Evolutionary conservation across 139 green algal species (phyloP), one percentile per base, ranked within the genome.

Genomic region (Tetradesmus lagerheimii): DNA sequence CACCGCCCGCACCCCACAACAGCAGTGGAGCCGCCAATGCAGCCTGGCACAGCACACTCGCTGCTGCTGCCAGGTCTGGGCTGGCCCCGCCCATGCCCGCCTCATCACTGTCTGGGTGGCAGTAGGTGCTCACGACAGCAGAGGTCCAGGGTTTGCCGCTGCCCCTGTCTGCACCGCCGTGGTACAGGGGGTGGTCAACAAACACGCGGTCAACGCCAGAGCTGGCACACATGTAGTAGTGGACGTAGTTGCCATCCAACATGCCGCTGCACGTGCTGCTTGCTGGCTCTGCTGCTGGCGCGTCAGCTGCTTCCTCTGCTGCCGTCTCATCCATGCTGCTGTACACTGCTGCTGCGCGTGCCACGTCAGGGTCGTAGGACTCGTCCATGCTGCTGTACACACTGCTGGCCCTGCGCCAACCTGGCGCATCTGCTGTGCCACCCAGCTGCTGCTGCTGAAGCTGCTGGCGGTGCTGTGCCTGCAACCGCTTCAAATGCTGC

Each of bases 31-130:
- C 96, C 29, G 93, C 95, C 35, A 98, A 75, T 0, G 97, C 95
- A 29, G 95, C 95, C 86, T 98, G 97, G 86, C 95, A 98, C 77
- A 98, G 92, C 23, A 99, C 86, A 90, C 88, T 96, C 90, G 95
- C 96, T 27, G 93, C 82, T 2, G 96, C 89, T 76, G 97, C 94
- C 25, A 97, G 67, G 67, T 95, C 57, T 39, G 87, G 41, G 12
- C 18, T 34, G 4, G 3, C 11, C 82, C 82, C 18, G 29, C 35
- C 83, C 67, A 64, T 38, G 27, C 25, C 79, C 39, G 79, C 41
- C 18, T 16, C 79, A 12, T 4, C 50, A 37, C 47, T 62, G 39
- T 27, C 77, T 14, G 77, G 53, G 29, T 90, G 53, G 29, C 35
- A 45, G 47, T 90, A 90, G 53, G 38, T 90, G 77, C 57, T 86